Evolutionary conservation across 768 basidiomycete species (phyloP).

Genomic region (Suillus lakei): DNA sequence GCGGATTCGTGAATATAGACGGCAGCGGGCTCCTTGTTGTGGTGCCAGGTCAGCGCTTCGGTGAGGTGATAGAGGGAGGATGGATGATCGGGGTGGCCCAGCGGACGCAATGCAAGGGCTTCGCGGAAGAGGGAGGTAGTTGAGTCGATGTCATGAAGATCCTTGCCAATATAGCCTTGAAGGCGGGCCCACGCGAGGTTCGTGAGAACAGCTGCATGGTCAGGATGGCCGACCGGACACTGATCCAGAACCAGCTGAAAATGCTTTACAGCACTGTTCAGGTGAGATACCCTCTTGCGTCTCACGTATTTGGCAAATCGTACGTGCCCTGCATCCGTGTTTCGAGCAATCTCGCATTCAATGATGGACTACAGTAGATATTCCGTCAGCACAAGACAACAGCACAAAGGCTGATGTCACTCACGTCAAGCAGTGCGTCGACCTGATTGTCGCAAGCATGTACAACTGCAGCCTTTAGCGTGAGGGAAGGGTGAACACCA

Average conservation of each 20-base stretch:
- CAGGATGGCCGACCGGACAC: not conserved
- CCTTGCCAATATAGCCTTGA: not conserved
- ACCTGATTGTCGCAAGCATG: not conserved
- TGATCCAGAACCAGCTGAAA: not conserved
- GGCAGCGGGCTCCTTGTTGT: not conserved
- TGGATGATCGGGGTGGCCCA: not conserved
- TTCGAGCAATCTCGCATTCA: not conserved
- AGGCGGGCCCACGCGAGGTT: not conserved
- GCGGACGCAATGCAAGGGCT: not conserved
- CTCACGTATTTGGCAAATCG: not conserved
- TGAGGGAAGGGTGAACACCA: not conserved
- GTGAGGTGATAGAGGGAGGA: not conserved
- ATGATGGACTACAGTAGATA: not conserved
- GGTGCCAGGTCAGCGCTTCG: not conserved
- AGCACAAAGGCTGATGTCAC: not conserved
- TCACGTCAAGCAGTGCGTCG: not conserved
- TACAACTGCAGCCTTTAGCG: not conserved
- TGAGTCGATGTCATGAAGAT: not conserved
- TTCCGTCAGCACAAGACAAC: not conserved
- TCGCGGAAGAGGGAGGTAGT: not conserved
- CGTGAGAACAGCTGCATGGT: not conserved
- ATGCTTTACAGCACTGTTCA: not conserved
- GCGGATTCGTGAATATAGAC: not conserved
- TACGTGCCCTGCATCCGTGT: not conserved
- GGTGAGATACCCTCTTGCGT: not conserved